Evolutionary conservation across 192 early-diverging fungal species (phyloP), one percentile per base, ranked within the genome.

Genomic region (Coemansia aciculifera): DNA sequence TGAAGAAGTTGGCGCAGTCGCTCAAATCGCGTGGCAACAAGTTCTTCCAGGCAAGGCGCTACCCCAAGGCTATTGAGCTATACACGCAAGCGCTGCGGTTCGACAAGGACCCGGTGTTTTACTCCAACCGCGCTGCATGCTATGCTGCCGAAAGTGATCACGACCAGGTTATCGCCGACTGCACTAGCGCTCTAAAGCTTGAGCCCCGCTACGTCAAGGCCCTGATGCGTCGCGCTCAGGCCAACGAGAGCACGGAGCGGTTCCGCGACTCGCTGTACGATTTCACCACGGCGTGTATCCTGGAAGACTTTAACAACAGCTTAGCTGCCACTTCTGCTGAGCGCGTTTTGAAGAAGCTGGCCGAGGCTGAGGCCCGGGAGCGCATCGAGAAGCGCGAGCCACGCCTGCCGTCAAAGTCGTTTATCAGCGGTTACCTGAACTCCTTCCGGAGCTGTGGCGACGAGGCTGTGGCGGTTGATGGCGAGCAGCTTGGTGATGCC

Each of bases 41-140:
- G 66, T 88, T 89, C 78, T 99, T 92, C 81, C 83, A 85, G 23
- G 86, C 86, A 69, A 93, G 89, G 72, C 91, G 92, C 71, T 97
- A 90, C 84, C 66, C 86, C 13, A 92, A 93, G 65, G 97, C 96
- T 8, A 90, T 94, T 57, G 86, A 89, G 59, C 71, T 91, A 19
- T 99, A 99, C 85, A 87, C 93, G 15, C 86, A 92, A 75, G 98
- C 98, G 1, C 90, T 99, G 71, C 86, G 84, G 21, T 90, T 96
- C 66, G 85, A 84, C 39, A 82, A 90, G 38, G 87, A 93, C 75
- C 87, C 95, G 5, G 90, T 99, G 43, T 98, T 90, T 71, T 98
- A 87, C 84, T 91, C 91, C 66, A 99, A 99, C 86, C 91, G 98
- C 36, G 96, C 95, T 17, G 98, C 96, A 9, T 97, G 95, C 77